Conservation (phyloP, 495 filamentous ascomycete genomes). For the Glonium stellatum region DNA sequence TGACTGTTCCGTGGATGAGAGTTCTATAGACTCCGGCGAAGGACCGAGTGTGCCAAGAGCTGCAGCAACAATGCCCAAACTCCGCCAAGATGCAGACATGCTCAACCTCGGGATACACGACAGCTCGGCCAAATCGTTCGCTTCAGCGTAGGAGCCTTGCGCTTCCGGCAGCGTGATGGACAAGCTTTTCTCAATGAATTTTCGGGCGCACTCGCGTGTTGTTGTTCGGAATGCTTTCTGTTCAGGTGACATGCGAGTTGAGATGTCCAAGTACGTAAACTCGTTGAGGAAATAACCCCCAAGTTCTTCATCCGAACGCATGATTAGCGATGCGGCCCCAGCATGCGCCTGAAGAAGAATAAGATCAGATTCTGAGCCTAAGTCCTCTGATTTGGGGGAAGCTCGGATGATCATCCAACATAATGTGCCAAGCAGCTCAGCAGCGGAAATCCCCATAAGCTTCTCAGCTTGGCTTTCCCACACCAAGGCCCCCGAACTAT, state of each 20-base stretch:
- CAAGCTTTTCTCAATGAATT: slow-evolving; percentile 11
- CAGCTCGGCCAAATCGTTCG: background rate
- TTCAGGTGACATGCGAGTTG: slow-evolving; percentile 6
- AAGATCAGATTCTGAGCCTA: background rate
- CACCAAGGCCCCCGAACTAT: background rate
- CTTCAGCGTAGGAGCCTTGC: background rate
- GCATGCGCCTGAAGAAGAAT: background rate
- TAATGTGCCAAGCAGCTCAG: slow-evolving; percentile 11
- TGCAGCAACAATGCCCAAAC: background rate
- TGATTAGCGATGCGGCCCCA: background rate
- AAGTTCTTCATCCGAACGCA: slow-evolving; percentile 7
- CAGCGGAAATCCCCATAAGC: slow-evolving; percentile 15
- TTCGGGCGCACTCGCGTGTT: slow-evolving; percentile 5
- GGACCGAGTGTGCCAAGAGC: background rate
- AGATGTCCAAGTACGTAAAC: slow-evolving; percentile 9
- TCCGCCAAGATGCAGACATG: background rate
- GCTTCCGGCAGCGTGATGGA: slow-evolving; percentile 10
- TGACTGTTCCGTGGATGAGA: slow-evolving; percentile 4
- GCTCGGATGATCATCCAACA: slow-evolving; percentile 11
- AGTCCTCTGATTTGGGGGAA: background rate
- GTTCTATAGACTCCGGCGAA: slow-evolving; percentile 10
- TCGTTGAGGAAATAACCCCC: slow-evolving; percentile 13
- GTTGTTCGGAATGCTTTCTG: slow-evolving; percentile 5
- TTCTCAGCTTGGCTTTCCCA: slow-evolving; percentile 3
- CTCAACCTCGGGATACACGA: background rate